A percentile compares a stretch with the other conserved stretches of the same genome.
phyloP scores from a whole-genome alignment of 2,329 filamentous ascomycete species.

The Fusarium globosum region DNA sequence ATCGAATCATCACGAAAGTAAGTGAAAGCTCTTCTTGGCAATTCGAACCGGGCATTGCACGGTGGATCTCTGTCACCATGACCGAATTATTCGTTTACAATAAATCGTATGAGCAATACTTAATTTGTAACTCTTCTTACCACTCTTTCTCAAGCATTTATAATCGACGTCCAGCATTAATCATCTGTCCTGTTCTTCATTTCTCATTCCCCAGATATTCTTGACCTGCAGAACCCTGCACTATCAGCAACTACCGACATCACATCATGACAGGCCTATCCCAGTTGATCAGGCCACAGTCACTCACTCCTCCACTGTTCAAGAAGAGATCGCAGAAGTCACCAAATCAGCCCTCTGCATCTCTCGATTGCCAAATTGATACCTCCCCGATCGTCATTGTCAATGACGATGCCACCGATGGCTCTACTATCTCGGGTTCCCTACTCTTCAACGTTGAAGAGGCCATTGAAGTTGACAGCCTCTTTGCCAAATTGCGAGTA shows the following conservation, averaged over 20 bases:
- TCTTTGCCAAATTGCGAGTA: conserved; percentile 7
- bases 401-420: background rate
- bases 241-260: background rate
- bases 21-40: conserved; percentile 11
- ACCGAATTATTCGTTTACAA: background rate
- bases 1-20: background rate
- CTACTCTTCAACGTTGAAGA: conserved; percentile 4
- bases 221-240: background rate
- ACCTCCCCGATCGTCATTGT: conserved; percentile 14
- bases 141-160: background rate
- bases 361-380: conserved; percentile 17
- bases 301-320: background rate
- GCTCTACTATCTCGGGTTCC: conserved; percentile 9
- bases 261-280: conserved; percentile 16
- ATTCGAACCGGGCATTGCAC: background rate
- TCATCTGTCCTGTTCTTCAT: background rate
- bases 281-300: conserved; percentile 14
- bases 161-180: accelerated
- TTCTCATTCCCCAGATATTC: background rate
- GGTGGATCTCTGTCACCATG: background rate
- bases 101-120: conserved; percentile 1
- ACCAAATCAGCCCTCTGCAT: background rate
- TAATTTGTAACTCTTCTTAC: background rate
- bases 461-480: conserved; percentile 3
- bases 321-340: background rate